phyloP scores from a whole-genome alignment of 2,329 filamentous ascomycete genomes.

The Alternaria sp. region DNA sequence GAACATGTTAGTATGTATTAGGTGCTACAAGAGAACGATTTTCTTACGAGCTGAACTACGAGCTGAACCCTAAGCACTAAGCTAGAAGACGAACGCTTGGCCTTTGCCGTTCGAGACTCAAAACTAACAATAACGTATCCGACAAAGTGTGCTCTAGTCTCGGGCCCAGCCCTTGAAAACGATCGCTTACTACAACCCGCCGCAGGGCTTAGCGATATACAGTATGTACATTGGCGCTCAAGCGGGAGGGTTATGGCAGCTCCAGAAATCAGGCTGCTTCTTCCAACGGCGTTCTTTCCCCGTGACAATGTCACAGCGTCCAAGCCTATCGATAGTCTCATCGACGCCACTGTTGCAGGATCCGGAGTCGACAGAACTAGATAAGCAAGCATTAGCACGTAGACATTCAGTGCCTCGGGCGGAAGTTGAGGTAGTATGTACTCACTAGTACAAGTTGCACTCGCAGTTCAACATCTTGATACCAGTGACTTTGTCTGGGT shows the following conservation, averaged over 20 bases:
- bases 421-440: neutral
- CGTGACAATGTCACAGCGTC: neutral
- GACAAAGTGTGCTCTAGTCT: neutral
- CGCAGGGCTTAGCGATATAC: neutral
- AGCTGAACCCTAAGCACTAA: neutral
- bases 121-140: neutral
- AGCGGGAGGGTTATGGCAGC: neutral
- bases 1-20: neutral
- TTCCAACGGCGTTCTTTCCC: slow-evolving; percentile 4
- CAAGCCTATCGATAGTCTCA: neutral
- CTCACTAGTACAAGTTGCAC: slow-evolving; percentile 5
- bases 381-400: neutral
- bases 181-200: neutral
- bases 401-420: neutral
- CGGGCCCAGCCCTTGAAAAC: neutral
- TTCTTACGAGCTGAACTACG: neutral
- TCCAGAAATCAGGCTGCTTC: slow-evolving; percentile 3
- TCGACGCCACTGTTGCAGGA: slow-evolving; percentile 9
- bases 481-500: neutral
- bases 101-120: neutral
- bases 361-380: neutral
- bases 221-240: neutral
- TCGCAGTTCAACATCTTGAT: slow-evolving; percentile 7
- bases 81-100: neutral
- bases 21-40: neutral